A percentile compares a stretch with the other conserved stretches of the same genome.
Evolutionary conservation across 1,284 basidiomycete species (phyloP).

Genomic region (Boletus semigastroideus): DNA sequence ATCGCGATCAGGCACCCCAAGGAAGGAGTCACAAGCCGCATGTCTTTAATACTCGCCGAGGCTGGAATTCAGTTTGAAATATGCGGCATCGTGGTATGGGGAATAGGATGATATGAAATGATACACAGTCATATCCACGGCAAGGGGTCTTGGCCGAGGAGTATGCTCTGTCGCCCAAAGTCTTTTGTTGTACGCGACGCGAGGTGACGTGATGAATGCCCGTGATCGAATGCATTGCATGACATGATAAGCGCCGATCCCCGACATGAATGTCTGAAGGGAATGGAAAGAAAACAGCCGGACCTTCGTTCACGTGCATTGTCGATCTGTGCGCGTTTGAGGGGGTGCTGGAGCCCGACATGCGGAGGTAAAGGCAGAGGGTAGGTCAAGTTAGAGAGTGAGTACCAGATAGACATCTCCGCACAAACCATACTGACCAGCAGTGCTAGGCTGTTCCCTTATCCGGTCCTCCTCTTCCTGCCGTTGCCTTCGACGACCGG

Average conservation of each 20-base stretch:
- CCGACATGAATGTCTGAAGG: neutral
- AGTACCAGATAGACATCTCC: neutral
- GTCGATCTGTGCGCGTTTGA: slow-evolving; percentile 6
- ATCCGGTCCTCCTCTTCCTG: slow-evolving; percentile 19
- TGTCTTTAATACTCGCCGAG: slow-evolving; percentile 2
- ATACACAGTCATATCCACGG: too few relatives aligned
- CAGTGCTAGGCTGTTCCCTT: neutral
- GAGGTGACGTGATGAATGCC: neutral
- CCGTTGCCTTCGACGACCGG: slow-evolving; percentile 25
- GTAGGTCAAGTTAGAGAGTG: slow-evolving; percentile 12
- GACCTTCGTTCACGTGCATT: slow-evolving; percentile 7
- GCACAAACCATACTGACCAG: slow-evolving; percentile 3
- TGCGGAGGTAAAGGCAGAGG: neutral
- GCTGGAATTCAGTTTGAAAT: too few relatives aligned
- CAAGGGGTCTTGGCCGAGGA: too few relatives aligned
- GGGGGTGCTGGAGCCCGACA: slow-evolving; percentile 3
- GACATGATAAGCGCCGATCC: neutral
- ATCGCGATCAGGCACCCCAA: slow-evolving; percentile 20
- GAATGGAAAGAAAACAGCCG: neutral
- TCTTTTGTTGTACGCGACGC: neutral
- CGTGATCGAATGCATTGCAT: neutral
- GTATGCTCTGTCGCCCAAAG: too few relatives aligned
- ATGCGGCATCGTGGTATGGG: too few relatives aligned
- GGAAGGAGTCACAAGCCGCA: neutral
- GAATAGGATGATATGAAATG: too few relatives aligned